Evolutionary conservation across 1,139 yeast species (phyloP).

Genomic region (Hyphopichia buzzinii): DNA sequence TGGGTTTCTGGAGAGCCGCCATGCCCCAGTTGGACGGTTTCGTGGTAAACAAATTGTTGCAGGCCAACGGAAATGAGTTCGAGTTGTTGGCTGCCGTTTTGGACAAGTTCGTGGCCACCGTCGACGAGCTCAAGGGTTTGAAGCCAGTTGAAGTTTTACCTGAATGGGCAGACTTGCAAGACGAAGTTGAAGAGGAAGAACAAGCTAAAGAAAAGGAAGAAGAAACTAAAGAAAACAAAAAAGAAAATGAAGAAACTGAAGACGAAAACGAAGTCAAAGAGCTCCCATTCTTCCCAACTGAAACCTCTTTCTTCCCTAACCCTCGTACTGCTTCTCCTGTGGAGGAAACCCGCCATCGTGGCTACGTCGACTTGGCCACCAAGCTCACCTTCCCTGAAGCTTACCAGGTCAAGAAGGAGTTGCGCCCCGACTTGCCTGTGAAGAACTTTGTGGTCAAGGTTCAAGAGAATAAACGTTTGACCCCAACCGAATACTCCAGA

Average conservation of each 20-base stretch:
- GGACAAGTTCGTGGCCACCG: conserved; percentile 60
- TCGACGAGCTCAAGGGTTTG: conserved; percentile 47
- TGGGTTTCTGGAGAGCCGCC: conserved; percentile 75
- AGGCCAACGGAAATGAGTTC: conserved; percentile 78
- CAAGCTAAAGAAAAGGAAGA: conserved; percentile 12
- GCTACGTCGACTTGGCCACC: conserved; percentile 61
- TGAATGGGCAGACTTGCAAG: conserved; percentile 40
- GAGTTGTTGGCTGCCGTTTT: conserved; percentile 83
- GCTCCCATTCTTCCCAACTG: conserved; percentile 54
- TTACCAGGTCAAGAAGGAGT: conserved; percentile 48
- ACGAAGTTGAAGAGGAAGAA: conserved; percentile 17
- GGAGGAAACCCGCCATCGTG: conserved; percentile 36
- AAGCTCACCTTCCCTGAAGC: conserved; percentile 82
- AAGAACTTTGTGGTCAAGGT: conserved; percentile 86
- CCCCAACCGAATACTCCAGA: conserved; percentile 89
- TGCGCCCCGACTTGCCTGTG: conserved; percentile 91
- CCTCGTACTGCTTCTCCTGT: conserved; percentile 38
- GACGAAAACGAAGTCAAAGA: conserved; percentile 25
- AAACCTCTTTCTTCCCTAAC: conserved; percentile 60
- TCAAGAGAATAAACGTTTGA: conserved; percentile 86
- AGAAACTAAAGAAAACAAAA: conserved; percentile 15
- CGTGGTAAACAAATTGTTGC: conserved; percentile 74
- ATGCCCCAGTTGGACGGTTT: conserved; percentile 63
- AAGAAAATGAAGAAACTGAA: conserved; percentile 15
- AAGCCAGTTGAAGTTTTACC: conserved; percentile 44